These are phyloP conservation scores for Anthostomella pinea DNA, from an alignment of 2,329 filamentous ascomycete species.

Conservation along the genomic window DNA sequence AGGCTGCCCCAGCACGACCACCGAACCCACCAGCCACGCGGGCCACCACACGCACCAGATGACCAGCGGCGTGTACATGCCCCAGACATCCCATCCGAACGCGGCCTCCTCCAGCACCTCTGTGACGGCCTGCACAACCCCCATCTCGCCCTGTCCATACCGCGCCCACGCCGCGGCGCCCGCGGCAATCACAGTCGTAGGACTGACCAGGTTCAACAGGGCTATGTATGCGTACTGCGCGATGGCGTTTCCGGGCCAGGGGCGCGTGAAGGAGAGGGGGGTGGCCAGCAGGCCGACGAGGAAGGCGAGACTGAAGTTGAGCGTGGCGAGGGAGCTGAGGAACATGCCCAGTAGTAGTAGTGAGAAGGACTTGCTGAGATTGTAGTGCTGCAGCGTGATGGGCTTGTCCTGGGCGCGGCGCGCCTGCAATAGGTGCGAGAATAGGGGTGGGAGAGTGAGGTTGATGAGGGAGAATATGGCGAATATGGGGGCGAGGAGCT, in stretches of 20 bases:
- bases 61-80: slow-evolving; percentile 82
- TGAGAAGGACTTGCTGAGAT: slow-evolving; percentile 84
- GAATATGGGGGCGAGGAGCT: slow-evolving; percentile 63
- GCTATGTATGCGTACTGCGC: slow-evolving; percentile 43
- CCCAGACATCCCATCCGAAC: slow-evolving; percentile 86
- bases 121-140: slow-evolving; percentile 36
- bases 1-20: slow-evolving; percentile 48
- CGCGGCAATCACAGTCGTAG: slow-evolving; percentile 53
- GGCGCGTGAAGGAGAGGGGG: slow-evolving; percentile 73
- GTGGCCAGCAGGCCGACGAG: slow-evolving; percentile 75
- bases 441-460: slow-evolving; percentile 51
- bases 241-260: slow-evolving; percentile 39
- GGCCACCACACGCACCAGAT: slow-evolving; percentile 98
- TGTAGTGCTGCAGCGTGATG: slow-evolving; percentile 67
- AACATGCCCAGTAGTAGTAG: slow-evolving; percentile 90
- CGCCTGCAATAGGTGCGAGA: slow-evolving; percentile 53
- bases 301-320: slow-evolving; percentile 92
- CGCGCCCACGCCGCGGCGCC: slow-evolving; percentile 42
- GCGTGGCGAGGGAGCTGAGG: slow-evolving; percentile 85
- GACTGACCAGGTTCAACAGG: slow-evolving; percentile 59
- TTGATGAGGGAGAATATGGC: slow-evolving; percentile 54
- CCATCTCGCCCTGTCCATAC: slow-evolving; percentile 1
- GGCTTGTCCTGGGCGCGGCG: slow-evolving; percentile 39
- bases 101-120: slow-evolving; percentile 69
- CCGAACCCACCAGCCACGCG: slow-evolving; percentile 71